Evolutionary conservation across 2,329 filamentous ascomycete species (phyloP).

Genomic region (Diaporthe citriasiana): DNA sequence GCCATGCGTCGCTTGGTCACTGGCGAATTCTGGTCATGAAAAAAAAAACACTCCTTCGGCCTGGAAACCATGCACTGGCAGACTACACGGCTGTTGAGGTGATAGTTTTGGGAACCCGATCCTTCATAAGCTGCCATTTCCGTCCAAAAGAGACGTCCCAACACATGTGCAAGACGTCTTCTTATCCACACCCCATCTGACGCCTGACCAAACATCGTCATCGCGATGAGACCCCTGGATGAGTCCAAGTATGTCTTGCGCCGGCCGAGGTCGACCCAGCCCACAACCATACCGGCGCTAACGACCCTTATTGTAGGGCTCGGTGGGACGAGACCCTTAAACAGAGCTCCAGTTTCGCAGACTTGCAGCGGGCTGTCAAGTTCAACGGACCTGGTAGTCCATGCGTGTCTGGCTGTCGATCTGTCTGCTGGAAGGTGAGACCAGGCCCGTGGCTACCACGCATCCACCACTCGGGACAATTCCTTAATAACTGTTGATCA

Average conservation of each 20-base stretch:
- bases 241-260: constrained; percentile 62
- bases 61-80: constrained; percentile 1
- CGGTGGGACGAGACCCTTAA: constrained; percentile 77
- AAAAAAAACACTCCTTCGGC: constrained; percentile 6
- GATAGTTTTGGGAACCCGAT: background rate
- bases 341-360: constrained; percentile 69
- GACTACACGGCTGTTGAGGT: constrained; percentile 10
- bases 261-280: background rate
- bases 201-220: constrained; percentile 30
- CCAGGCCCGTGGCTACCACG: background rate
- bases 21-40: constrained; percentile 25
- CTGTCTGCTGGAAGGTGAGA: constrained; percentile 86
- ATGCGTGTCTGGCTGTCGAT: constrained; percentile 81
- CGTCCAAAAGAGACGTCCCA: constrained; percentile 1
- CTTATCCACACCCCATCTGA: constrained; percentile 6
- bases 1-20: constrained; percentile 37
- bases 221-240: constrained; percentile 65
- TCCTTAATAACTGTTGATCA: constrained; percentile 53
- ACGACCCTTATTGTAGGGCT: constrained; percentile 58
- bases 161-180: constrained; percentile 12
- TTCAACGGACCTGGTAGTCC: constrained; percentile 71
- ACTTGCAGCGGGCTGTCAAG: constrained; percentile 75
- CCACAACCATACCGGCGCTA: constrained; percentile 9
- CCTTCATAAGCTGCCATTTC: constrained; percentile 32
- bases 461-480: background rate